phyloP scores from a whole-genome alignment of 2,329 filamentous ascomycete genomes.

The Fusarium euwallaceae region DNA sequence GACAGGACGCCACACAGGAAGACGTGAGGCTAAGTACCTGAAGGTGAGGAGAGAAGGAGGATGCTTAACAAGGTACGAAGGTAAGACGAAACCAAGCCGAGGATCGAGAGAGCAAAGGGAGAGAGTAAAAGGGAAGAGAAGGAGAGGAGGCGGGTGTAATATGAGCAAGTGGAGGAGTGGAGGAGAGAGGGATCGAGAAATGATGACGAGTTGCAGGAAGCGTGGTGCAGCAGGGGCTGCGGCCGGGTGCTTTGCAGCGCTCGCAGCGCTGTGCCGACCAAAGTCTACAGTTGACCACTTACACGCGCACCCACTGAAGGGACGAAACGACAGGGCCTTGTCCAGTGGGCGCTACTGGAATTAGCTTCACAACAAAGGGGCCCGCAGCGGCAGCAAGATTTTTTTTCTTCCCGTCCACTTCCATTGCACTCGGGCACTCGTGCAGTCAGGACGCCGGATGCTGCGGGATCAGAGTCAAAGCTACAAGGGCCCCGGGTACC shows the following conservation, averaged over 20 bases:
- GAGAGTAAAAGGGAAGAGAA: conserved; percentile 32
- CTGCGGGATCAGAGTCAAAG: conserved; percentile 44
- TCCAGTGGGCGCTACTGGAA: conserved; percentile 34
- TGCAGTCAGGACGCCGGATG: conserved; percentile 42
- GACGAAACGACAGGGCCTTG: conserved; percentile 27
- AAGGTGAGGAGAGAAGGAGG: conserved; percentile 22
- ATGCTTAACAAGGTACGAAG: conserved; percentile 37
- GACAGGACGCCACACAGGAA: conserved; percentile 44
- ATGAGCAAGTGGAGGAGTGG: conserved; percentile 42
- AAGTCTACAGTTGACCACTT: conserved; percentile 38
- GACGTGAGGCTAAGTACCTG: conserved; percentile 30
- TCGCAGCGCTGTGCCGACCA: conserved; percentile 17
- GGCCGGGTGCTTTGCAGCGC: conserved; percentile 18
- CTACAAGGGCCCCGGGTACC: conserved; percentile 44
- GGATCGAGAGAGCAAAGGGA: conserved; percentile 35
- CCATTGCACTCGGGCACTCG: not conserved
- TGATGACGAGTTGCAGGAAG: conserved; percentile 49
- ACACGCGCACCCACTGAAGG: conserved; percentile 27
- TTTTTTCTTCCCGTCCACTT: conserved; percentile 15
- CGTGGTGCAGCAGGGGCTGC: conserved; percentile 38
- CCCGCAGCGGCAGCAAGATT: conserved; percentile 34
- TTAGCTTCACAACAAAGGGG: conserved; percentile 29
- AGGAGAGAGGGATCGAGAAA: conserved; percentile 45
- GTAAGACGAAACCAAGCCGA: conserved; percentile 41
- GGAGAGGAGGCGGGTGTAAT: conserved; percentile 43